These are phyloP conservation scores for Penicillium parvum DNA, from an alignment of 495 filamentous ascomycete genomes.

Conservation along the genomic window DNA sequence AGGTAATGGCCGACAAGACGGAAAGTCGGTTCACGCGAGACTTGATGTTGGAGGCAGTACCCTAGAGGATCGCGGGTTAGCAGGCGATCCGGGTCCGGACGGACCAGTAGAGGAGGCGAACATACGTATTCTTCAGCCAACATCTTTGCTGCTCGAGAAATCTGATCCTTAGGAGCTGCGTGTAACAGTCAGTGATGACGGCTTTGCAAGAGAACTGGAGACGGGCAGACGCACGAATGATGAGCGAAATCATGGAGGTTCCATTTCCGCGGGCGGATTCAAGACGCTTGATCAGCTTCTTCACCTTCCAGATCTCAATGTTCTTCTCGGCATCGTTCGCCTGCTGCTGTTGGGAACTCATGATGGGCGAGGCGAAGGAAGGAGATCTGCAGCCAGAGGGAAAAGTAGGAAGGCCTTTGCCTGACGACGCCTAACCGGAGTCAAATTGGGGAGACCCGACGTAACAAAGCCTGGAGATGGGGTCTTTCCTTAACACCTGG, in stretches of 20 bases:
- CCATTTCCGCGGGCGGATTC: slow-evolving; percentile 92
- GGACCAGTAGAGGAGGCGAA: slow-evolving; percentile 9
- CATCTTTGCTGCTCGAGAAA: slow-evolving; percentile 96
- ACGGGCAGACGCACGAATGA: slow-evolving; percentile 70
- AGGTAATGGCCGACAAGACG: slow-evolving; percentile 95
- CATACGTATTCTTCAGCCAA: slow-evolving; percentile 99
- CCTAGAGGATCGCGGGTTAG: slow-evolving; percentile 43
- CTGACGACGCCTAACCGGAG: slow-evolving; percentile 24
- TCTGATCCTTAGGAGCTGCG: slow-evolving; percentile 91
- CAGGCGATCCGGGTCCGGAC: not conserved
- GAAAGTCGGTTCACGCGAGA: slow-evolving; percentile 98
- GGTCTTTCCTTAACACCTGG: slow-evolving; percentile 12
- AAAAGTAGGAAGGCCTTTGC: slow-evolving; percentile 22
- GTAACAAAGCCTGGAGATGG: slow-evolving; percentile 15
- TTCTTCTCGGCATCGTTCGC: slow-evolving; percentile 97
- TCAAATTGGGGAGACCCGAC: slow-evolving; percentile 19
- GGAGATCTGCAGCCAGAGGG: slow-evolving; percentile 27
- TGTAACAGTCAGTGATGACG: slow-evolving; percentile 14
- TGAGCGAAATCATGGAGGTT: slow-evolving; percentile 97
- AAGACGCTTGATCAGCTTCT: slow-evolving; percentile 95
- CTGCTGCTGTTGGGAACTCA: slow-evolving; percentile 84
- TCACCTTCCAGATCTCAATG: slow-evolving; percentile 82
- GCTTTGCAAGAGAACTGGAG: not conserved
- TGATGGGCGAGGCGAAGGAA: slow-evolving; percentile 54
- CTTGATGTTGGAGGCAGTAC: slow-evolving; percentile 98